phyloP scores from a whole-genome alignment of 768 basidiomycete genomes.

The Bullera alba region DNA sequence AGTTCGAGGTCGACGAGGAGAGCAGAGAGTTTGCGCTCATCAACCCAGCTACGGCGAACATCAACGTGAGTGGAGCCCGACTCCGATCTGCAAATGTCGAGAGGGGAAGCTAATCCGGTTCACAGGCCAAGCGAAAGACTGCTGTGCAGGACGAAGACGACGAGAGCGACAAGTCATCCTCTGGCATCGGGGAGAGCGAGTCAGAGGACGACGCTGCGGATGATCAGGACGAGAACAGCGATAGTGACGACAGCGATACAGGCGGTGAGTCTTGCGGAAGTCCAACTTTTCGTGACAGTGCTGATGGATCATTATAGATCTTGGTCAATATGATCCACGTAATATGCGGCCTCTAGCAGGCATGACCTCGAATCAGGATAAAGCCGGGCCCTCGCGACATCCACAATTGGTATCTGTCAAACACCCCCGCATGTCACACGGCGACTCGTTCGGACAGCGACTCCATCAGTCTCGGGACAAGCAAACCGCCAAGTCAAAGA shows the following conservation, averaged over 20 bases:
- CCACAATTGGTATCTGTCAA: no score
- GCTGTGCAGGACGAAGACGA: conserved; percentile 85
- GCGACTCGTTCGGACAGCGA: conserved; percentile 38
- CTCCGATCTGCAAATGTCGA: not conserved
- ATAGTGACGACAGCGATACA: conserved; percentile 20
- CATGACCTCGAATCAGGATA: no score
- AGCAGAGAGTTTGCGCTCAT: conserved; percentile 84
- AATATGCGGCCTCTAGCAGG: no score
- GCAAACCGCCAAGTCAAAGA: conserved; percentile 1
- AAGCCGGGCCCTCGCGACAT: conserved; percentile 1
- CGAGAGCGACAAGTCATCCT: conserved; percentile 59
- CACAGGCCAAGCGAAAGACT: conserved; percentile 54
- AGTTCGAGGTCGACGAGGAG: conserved; percentile 83
- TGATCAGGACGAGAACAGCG: conserved; percentile 13
- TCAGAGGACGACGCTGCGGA: conserved; percentile 14
- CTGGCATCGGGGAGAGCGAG: conserved; percentile 37
- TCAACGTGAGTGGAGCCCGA: conserved; percentile 49
- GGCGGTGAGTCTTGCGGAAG: conserved; percentile 9
- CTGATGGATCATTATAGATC: conserved; percentile 14
- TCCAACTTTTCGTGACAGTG: not conserved
- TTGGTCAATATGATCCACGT: conserved; percentile 39
- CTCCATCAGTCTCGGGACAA: no score
- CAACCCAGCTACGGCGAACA: conserved; percentile 71
- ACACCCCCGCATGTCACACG: conserved; percentile 4
- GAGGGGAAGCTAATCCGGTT: conserved; percentile 3